Conservation (phyloP, 768 basidiomycete species). For the Lactarius evosmus region DNA sequence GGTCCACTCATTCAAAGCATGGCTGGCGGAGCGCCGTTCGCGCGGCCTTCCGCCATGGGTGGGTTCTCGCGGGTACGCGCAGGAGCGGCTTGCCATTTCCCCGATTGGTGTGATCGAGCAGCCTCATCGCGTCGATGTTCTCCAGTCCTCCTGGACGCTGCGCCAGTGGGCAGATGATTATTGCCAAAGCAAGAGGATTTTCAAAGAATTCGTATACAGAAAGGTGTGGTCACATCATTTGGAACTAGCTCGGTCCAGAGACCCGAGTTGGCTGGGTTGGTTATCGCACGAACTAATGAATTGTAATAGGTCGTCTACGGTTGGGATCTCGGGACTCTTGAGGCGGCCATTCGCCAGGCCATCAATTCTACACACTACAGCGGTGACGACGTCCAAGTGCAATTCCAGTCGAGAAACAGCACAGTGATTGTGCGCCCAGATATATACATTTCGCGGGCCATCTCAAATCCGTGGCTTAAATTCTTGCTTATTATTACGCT, state of each 20-base stretch:
- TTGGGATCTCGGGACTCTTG: conserved; percentile 49
- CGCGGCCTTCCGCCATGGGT: conserved; percentile 55
- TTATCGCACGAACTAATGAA: not conserved
- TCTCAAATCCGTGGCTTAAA: conserved; percentile 70
- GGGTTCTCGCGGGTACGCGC: conserved; percentile 16
- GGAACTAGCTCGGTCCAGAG: conserved; percentile 1
- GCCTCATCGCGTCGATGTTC: conserved; percentile 19
- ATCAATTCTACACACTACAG: conserved; percentile 42
- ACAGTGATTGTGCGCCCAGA: conserved; percentile 65
- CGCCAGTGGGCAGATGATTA: conserved; percentile 78
- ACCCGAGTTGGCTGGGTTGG: not conserved
- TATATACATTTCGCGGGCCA: conserved; percentile 59
- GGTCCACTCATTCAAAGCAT: conserved; percentile 42
- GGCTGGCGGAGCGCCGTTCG: conserved; percentile 44
- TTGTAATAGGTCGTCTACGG: conserved; percentile 50
- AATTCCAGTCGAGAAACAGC: conserved; percentile 45
- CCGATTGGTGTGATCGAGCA: conserved; percentile 4
- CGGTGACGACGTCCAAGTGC: conserved; percentile 45
- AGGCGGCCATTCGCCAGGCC: conserved; percentile 38
- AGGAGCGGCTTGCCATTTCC: not conserved
- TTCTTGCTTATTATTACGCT: conserved; percentile 64
- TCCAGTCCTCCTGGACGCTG: conserved; percentile 29
- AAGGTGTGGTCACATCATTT: conserved; percentile 44
- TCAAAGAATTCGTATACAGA: conserved; percentile 77
- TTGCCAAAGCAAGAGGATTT: conserved; percentile 60